A percentile compares a stretch with the other conserved stretches of the same genome.
Evolutionary conservation across 768 basidiomycete species (phyloP).

Genomic region (Bullera alba): DNA sequence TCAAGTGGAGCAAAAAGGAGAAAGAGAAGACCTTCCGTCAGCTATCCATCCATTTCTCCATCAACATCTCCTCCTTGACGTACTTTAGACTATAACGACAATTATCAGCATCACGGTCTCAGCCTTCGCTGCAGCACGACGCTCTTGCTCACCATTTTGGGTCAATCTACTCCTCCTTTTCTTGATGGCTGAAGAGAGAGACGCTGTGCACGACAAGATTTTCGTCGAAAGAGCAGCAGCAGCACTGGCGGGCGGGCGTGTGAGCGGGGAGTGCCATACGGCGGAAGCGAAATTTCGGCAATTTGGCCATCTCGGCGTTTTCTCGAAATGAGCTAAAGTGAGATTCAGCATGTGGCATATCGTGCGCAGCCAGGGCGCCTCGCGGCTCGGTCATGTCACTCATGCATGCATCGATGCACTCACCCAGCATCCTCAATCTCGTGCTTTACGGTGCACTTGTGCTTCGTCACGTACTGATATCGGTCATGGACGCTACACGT

Average conservation of each 20-base stretch:
- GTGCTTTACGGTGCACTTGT: too few species aligned
- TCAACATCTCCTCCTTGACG: conserved; percentile 2
- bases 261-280: background rate
- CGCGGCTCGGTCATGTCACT: too few species aligned
- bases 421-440: too few species aligned
- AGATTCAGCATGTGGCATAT: too few species aligned
- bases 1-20: conserved; percentile 41
- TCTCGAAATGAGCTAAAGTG: too few species aligned
- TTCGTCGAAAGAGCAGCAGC: background rate
- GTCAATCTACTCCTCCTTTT: too few species aligned
- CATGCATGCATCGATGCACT: too few species aligned
- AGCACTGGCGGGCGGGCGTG: background rate
- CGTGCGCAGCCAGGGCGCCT: too few species aligned
- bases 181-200: conserved; percentile 28
- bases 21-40: conserved; percentile 92
- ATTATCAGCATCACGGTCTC: conserved; percentile 18
- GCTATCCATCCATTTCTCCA: conserved; percentile 11
- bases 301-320: too few species aligned
- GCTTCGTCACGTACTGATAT: too few species aligned
- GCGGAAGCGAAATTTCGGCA: background rate
- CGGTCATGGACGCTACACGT: background rate
- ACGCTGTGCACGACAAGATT: background rate
- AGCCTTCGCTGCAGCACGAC: conserved; percentile 5
- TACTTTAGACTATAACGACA: conserved; percentile 16
- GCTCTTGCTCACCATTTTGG: conserved; percentile 32